phyloP scores from a whole-genome alignment of 2,329 filamentous ascomycete species.

The Cordyceps tenuipes region DNA sequence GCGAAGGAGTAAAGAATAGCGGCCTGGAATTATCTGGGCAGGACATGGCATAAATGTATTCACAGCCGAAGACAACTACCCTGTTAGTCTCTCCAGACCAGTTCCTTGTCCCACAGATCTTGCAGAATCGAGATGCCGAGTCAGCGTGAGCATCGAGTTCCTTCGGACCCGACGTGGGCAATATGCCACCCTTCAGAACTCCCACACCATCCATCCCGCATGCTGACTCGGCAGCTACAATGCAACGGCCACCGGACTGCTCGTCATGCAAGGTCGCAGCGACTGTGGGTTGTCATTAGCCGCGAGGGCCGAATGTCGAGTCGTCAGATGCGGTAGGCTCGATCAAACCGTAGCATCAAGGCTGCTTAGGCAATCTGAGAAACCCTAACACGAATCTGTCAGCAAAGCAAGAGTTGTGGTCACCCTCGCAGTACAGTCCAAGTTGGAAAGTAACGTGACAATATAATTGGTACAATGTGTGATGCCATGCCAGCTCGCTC shows the following conservation, averaged over 20 bases:
- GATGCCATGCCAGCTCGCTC: neutral
- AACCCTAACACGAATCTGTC: no score
- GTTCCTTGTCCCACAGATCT: neutral
- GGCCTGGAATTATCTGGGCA: neutral
- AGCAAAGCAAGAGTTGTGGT: neutral
- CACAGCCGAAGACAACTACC: neutral
- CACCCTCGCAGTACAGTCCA: no score
- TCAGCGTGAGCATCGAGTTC: no score
- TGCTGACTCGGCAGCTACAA: neutral
- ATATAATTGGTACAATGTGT: slow-evolving; percentile 8
- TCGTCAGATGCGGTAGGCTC: neutral
- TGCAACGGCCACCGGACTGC: neutral
- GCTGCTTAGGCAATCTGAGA: no score
- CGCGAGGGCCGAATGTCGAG: neutral
- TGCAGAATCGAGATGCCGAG: neutral
- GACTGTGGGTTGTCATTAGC: neutral
- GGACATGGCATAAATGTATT: neutral
- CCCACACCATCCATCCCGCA: neutral
- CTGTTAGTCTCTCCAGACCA: no score
- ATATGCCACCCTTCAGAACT: neutral
- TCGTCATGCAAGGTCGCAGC: neutral
- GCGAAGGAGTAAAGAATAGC: no score
- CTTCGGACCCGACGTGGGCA: no score
- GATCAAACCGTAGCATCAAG: no score
- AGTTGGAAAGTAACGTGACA: neutral